Percentiles rank a stretch among this genome's conserved stretches.
Evolutionary conservation across 2,329 filamentous ascomycete genomes (phyloP).

Genomic region (Albifimbria verrucaria): DNA sequence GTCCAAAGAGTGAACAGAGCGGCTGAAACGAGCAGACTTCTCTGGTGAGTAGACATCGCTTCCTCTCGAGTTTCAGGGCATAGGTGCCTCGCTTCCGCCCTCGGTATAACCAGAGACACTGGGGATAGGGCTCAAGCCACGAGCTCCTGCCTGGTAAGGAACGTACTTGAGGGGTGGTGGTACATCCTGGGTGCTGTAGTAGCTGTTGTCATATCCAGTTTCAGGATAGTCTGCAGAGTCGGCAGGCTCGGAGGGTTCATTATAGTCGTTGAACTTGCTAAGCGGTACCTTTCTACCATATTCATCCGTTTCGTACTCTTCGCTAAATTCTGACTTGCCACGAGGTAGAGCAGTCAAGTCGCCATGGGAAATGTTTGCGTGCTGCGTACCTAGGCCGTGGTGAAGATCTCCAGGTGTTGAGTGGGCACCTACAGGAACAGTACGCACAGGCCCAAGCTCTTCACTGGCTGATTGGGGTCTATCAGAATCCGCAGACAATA

Average conservation of each 20-base stretch:
- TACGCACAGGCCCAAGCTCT: constrained; percentile 57
- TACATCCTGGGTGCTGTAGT: constrained; percentile 59
- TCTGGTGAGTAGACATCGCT: constrained; percentile 61
- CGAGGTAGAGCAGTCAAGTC: constrained; percentile 54
- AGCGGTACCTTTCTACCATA: constrained; percentile 38
- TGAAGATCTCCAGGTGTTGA: constrained; percentile 40
- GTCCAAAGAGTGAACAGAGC: constrained; percentile 29
- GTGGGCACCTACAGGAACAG: constrained; percentile 43
- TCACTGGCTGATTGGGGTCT: constrained; percentile 66
- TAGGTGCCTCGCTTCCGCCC: constrained; percentile 56
- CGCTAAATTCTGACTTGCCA: constrained; percentile 38
- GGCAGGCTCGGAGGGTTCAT: constrained; percentile 23
- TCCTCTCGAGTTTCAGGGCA: constrained; percentile 54
- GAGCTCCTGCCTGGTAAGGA: constrained; percentile 65
- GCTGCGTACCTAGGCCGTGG: constrained; percentile 63
- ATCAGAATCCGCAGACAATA: constrained; percentile 78
- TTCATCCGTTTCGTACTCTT: constrained; percentile 47
- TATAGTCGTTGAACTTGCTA: constrained; percentile 43
- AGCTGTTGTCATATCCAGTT: constrained; percentile 39
- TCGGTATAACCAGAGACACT: constrained; percentile 86
- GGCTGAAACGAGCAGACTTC: constrained; percentile 44
- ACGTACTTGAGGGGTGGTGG: constrained; percentile 62
- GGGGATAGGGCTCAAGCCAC: constrained; percentile 82
- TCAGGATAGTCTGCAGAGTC: constrained; percentile 37
- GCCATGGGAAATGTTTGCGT: constrained; percentile 60